These are phyloP conservation scores for Pneumocystis wakefieldiae DNA, from an alignment of 1,139 yeast genomes.

Conservation along the genomic window DNA sequence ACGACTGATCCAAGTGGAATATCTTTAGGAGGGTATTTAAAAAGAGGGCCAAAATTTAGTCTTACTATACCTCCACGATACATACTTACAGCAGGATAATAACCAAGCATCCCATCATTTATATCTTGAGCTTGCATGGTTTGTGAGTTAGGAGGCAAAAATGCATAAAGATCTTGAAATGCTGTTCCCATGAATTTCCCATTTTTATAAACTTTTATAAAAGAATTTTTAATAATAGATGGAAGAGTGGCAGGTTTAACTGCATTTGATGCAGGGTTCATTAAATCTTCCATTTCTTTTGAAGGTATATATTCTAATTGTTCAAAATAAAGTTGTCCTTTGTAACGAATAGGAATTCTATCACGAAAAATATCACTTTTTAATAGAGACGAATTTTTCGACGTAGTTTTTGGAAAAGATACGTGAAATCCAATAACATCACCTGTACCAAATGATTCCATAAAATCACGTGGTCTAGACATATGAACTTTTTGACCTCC, in stretches of 20 bases:
- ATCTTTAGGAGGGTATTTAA: conserved; percentile 31
- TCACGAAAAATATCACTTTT: conserved; percentile 34
- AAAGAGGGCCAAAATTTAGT: conserved; percentile 56
- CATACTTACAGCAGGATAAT: conserved; percentile 79
- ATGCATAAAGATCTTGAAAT: conserved; percentile 55
- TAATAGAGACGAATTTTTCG: conserved; percentile 4
- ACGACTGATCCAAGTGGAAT: conserved; percentile 17
- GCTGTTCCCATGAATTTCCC: conserved; percentile 54
- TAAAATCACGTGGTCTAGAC: conserved; percentile 47
- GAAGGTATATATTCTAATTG: conserved; percentile 72
- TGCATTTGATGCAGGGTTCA: conserved; percentile 37
- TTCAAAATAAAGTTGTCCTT: conserved; percentile 65
- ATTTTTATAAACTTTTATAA: conserved; percentile 56
- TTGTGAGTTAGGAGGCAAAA: conserved; percentile 56
- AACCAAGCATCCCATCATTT: conserved; percentile 53
- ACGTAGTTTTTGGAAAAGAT: conserved; percentile 39
- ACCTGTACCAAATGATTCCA: conserved; percentile 51
- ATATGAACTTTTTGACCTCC: conserved; percentile 67
- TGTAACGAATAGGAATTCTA: conserved; percentile 75
- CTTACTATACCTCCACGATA: conserved; percentile 66
- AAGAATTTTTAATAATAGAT: conserved; percentile 37
- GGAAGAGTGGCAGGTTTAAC: conserved; percentile 16
- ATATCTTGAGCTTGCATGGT: conserved; percentile 15
- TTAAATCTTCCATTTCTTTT: conserved; percentile 56
- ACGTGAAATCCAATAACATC: conserved; percentile 72